Conservation (phyloP, 164 flowering plant species). For the Magnolia officinalis region DNA sequence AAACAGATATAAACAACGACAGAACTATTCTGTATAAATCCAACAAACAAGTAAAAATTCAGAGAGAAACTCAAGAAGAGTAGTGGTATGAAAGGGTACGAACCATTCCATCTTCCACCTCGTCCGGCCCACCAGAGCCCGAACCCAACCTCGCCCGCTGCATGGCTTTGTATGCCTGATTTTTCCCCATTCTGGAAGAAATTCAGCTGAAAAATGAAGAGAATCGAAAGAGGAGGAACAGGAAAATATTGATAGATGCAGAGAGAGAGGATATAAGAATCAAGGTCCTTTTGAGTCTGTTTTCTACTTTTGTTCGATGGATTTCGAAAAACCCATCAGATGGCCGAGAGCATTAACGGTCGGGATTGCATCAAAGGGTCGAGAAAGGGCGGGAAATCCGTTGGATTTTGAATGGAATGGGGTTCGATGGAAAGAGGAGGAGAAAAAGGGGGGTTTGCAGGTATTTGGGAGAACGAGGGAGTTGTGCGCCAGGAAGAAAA, state of each 20-base stretch:
- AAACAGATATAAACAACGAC: not conserved
- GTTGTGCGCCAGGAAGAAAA: not conserved
- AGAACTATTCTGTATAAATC: not conserved
- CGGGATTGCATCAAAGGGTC: not conserved
- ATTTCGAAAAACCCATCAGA: not conserved
- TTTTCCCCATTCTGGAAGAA: conserved; percentile 73
- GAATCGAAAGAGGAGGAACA: not conserved
- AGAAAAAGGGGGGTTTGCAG: not conserved
- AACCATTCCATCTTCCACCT: conserved; percentile 98
- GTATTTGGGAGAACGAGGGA: not conserved
- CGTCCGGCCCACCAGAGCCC: conserved; percentile 73
- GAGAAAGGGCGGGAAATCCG: not conserved
- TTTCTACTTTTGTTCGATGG: not conserved
- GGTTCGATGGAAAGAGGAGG: not conserved
- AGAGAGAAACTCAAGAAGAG: not conserved
- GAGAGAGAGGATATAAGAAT: not conserved
- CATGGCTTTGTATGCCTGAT: conserved; percentile 99
- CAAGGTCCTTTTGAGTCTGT: not conserved
- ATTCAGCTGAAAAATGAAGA: conserved; percentile 22
- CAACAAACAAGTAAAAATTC: not conserved
- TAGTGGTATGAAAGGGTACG: conserved; percentile 78
- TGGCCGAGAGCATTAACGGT: not conserved
- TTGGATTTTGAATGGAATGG: not conserved
- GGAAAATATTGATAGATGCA: not conserved
- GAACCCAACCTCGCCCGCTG: conserved; percentile 84